Percentiles rank a stretch among this genome's conserved stretches.
Evolutionary conservation across 108 stramenopile genomes (phyloP).

Genomic region (Cyclostephanos invisitatus): DNA sequence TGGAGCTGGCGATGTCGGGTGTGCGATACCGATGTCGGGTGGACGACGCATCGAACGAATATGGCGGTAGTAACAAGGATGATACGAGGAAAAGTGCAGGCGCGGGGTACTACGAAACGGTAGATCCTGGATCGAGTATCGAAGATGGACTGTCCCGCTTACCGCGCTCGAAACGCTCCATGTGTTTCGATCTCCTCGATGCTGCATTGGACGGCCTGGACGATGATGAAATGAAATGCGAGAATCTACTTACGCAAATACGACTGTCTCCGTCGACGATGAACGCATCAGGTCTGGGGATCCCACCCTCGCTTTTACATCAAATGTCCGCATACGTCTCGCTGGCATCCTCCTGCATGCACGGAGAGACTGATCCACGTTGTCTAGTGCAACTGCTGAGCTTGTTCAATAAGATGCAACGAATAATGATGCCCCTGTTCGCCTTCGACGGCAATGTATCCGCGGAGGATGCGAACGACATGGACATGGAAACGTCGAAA

Average conservation of each 20-base stretch:
- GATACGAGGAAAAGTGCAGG: slow-evolving; percentile 26
- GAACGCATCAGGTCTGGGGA: background rate
- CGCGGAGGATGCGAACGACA: slow-evolving; percentile 11
- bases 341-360: slow-evolving; percentile 70
- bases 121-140: slow-evolving; percentile 32
- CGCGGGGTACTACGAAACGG: slow-evolving; percentile 42
- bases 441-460: background rate
- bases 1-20: slow-evolving; percentile 51
- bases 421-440: slow-evolving; percentile 39
- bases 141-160: slow-evolving; percentile 60
- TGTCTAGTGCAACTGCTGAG: slow-evolving; percentile 77
- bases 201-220: slow-evolving; percentile 47
- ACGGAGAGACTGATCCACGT: slow-evolving; percentile 89
- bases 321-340: slow-evolving; percentile 53
- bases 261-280: background rate
- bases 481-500: slow-evolving; percentile 11
- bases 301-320: slow-evolving; percentile 24
- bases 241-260: slow-evolving; percentile 18
- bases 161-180: slow-evolving; percentile 67
- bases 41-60: slow-evolving; percentile 30
- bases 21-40: slow-evolving; percentile 61
- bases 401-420: slow-evolving; percentile 64
- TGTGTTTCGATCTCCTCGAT: slow-evolving; percentile 70
- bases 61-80: slow-evolving; percentile 16
- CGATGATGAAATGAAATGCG: slow-evolving; percentile 21